phyloP scores from a whole-genome alignment of 129 eudicot genomes.

The Flaveria bidentis region DNA sequence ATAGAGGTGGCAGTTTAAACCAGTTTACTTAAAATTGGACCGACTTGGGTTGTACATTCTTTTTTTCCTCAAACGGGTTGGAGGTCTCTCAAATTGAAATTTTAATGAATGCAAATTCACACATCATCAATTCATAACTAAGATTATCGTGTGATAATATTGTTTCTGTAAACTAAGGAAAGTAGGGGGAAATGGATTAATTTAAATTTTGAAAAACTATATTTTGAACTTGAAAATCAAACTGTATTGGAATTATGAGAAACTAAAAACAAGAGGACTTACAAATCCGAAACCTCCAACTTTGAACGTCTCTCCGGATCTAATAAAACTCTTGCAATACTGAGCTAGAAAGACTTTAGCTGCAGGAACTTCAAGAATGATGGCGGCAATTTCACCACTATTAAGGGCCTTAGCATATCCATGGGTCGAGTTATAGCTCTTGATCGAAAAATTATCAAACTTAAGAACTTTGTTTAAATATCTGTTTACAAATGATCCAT shows the following conservation, averaged over 20 bases:
- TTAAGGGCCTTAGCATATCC: slow-evolving; percentile 38
- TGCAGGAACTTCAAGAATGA: slow-evolving; percentile 48
- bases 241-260: neutral
- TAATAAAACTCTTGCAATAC: slow-evolving; percentile 46
- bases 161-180: too few relatives aligned
- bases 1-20: neutral
- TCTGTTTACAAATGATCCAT: slow-evolving; percentile 34
- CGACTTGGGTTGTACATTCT: neutral
- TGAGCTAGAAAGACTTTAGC: slow-evolving; percentile 61
- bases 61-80: neutral
- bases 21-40: neutral
- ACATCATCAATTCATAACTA: neutral
- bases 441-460: slow-evolving; percentile 24
- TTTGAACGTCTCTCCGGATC: slow-evolving; percentile 48
- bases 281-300: slow-evolving; percentile 68
- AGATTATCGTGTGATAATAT: too few relatives aligned
- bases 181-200: too few relatives aligned
- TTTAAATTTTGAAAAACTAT: too few relatives aligned
- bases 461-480: slow-evolving; percentile 30
- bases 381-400: slow-evolving; percentile 44
- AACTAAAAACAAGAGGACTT: slow-evolving; percentile 19
- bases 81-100: neutral
- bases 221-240: too few relatives aligned
- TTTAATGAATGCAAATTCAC: neutral
- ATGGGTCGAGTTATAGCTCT: slow-evolving; percentile 32